Evolutionary conservation across 352 stramenopile genomes (phyloP).

Genomic region (Pythium sp.): DNA sequence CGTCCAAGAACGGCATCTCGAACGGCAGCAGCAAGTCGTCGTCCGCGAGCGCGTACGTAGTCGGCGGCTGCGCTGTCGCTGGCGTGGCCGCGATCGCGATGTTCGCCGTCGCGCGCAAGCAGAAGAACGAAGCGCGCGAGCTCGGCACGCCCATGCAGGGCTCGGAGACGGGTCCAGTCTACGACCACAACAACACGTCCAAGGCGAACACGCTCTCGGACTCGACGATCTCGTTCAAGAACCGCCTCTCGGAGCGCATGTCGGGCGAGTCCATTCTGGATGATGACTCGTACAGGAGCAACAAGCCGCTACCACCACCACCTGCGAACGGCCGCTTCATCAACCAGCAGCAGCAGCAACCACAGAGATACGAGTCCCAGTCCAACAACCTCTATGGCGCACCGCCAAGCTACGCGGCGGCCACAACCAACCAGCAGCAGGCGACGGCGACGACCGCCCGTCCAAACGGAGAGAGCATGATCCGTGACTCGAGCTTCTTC

Average conservation of each 20-base stretch:
- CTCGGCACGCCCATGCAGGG: constrained; percentile 30
- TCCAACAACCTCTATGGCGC: not conserved
- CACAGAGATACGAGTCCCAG: not conserved
- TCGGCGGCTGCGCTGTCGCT: constrained; percentile 26
- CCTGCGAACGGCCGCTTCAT: not conserved
- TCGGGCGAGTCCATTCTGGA: constrained; percentile 15
- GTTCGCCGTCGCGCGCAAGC: constrained; percentile 34
- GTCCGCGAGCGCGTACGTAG: constrained; percentile 20
- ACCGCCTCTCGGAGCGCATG: constrained; percentile 18
- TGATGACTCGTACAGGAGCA: constrained; percentile 8
- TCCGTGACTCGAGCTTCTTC: constrained; percentile 19
- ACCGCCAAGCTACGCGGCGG: constrained; percentile 5
- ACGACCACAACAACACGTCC: constrained; percentile 21
- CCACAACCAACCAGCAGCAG: not conserved
- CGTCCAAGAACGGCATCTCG: constrained; percentile 20
- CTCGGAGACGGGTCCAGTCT: not conserved
- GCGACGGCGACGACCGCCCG: not conserved
- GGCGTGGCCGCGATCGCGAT: constrained; percentile 31
- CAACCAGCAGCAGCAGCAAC: constrained; percentile 2
- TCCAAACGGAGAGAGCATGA: not conserved
- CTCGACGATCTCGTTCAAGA: constrained; percentile 15
- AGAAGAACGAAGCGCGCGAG: constrained; percentile 20
- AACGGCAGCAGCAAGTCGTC: constrained; percentile 21
- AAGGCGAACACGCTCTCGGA: constrained; percentile 15
- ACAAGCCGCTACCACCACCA: not conserved